Base-by-base conservation (phyloP, 495 filamentous ascomycete genomes). In the Aspergillus mulundensis region DNA sequence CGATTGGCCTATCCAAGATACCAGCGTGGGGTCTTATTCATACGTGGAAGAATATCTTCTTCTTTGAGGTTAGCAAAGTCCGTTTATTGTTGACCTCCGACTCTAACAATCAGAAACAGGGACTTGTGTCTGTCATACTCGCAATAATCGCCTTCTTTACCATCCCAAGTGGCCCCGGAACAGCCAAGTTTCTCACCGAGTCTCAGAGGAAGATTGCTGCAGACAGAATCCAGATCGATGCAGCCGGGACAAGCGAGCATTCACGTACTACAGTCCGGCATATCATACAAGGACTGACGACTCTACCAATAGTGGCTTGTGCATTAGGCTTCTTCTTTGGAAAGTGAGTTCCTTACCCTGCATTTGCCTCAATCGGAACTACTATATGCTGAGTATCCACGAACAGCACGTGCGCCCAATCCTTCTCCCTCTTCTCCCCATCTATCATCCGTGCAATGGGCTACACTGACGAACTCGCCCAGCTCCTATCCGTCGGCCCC, bases 241-340 rank as follows among this genome's bases (percentile, higher is more conserved):
- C 45, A 30, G 45, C 54, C 11, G 46, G 38, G 19, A 50, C 54
- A 20, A 50, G 34, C 20, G 54, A 56, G 30, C 54, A 43, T 3
- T 21, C 54, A 15, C 45, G 45, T 7, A 56, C 45, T 16, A 34
- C 3, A 7, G 10, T 50, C 6, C 36, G 38, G n/a, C 34, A 56
- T 32, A 38, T 56, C 0, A 16, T 34, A 1, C 45, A 56, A 16
- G 45, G 45, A 1, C 12, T 50, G 36, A 56, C 45, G 10, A 50
- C 11, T 1, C 8, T 56, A 0, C 54, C 54, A 0, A 50, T 56
- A 1, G 24, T 56, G 21, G 36, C 46, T 5, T 56, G 54, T 19
- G 54, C 54, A 8, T 30, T 56, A 5, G 54, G 54, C 21, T 56
- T 56, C 24, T 43, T 56, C n/a, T 56, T 56, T n/a, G 54, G 45